Percentiles rank a stretch among this genome's conserved stretches.
These are phyloP conservation scores for Penicillium tannophilum DNA, from an alignment of 495 filamentous ascomycete species.

Conservation along the genomic window DNA sequence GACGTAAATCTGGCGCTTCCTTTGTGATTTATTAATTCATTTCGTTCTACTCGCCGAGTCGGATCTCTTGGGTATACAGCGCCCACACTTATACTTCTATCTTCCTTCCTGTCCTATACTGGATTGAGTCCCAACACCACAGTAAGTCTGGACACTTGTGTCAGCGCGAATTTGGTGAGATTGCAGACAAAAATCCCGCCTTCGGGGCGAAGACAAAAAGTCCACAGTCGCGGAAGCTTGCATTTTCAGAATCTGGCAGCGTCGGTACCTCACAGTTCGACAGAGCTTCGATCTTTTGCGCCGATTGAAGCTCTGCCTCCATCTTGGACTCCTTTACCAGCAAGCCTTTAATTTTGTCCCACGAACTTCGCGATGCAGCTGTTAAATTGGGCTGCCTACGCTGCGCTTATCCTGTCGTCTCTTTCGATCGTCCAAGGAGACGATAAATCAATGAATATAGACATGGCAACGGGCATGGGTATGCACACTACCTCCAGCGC, in stretches of 20 bases:
- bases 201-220: not conserved
- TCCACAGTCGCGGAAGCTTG: not conserved
- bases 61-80: not conserved
- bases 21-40: no score
- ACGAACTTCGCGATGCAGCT: not conserved
- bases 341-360: not conserved
- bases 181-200: not conserved
- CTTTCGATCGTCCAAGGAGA: slow-evolving; percentile 40
- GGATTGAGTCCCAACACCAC: not conserved
- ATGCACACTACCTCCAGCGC: slow-evolving; percentile 14
- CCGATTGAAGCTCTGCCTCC: not conserved
- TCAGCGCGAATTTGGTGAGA: not conserved
- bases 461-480: slow-evolving; percentile 36
- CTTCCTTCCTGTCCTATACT: not conserved
- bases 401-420: slow-evolving; percentile 34
- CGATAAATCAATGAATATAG: slow-evolving; percentile 39
- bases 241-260: not conserved
- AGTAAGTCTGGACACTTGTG: not conserved
- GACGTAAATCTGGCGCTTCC: no score
- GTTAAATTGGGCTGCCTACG: slow-evolving; percentile 19
- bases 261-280: not conserved
- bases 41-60: not conserved
- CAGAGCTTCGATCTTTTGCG: slow-evolving; percentile 1
- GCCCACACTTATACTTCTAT: slow-evolving; percentile 1
- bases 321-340: not conserved